Conservation (phyloP, 768 basidiomycete species). For the Kondoa subrosea region DNA sequence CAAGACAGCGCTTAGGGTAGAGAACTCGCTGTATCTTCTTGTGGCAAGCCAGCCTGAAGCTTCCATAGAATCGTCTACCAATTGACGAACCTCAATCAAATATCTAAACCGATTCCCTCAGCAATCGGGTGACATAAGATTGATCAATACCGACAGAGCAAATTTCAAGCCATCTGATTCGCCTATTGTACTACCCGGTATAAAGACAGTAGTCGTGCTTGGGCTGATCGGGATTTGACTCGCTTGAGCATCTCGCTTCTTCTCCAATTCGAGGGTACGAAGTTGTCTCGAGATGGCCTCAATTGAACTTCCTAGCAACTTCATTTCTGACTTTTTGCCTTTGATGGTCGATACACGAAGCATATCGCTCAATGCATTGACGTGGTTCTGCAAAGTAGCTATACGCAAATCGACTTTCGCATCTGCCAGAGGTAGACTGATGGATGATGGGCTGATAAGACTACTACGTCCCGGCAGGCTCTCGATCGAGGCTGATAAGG, state of each 20-base stretch:
- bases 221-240: slow-evolving; percentile 58
- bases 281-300: slow-evolving; percentile 65
- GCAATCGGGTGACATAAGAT: slow-evolving; percentile 30
- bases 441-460: not conserved
- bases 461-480: not conserved
- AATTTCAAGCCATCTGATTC: slow-evolving; percentile 79
- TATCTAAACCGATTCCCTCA: slow-evolving; percentile 35
- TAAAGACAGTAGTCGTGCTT: slow-evolving; percentile 63
- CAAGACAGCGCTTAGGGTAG: slow-evolving; percentile 68
- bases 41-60: slow-evolving; percentile 84
- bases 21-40: slow-evolving; percentile 85
- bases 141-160: slow-evolving; percentile 35
- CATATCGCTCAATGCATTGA: slow-evolving; percentile 63
- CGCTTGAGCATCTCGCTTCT: slow-evolving; percentile 76
- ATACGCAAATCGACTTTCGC: slow-evolving; percentile 59
- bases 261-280: slow-evolving; percentile 71
- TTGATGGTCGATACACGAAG: slow-evolving; percentile 90
- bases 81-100: slow-evolving; percentile 76
- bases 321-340: slow-evolving; percentile 71
- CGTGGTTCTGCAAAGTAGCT: slow-evolving; percentile 58
- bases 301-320: slow-evolving; percentile 63
- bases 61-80: slow-evolving; percentile 54
- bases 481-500: not conserved
- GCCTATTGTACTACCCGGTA: slow-evolving; percentile 60
- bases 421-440: slow-evolving; percentile 76